Conservation (phyloP, 257 asterid genomes). For the Petunia secreta region DNA sequence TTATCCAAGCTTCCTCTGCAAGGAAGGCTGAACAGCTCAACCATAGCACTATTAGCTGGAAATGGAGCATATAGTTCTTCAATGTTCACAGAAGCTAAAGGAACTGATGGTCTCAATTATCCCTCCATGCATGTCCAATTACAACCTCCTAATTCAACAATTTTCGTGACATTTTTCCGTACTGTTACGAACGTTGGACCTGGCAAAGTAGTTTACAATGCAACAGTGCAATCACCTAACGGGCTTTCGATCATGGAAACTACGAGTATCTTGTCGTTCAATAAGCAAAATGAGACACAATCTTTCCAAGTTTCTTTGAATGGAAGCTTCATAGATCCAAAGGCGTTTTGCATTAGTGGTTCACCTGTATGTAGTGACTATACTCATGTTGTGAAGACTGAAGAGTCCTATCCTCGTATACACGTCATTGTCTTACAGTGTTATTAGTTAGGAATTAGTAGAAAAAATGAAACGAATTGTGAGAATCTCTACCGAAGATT, state of each 20-base stretch:
- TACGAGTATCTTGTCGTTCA: neutral
- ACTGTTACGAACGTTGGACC: neutral
- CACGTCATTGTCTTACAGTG: neutral
- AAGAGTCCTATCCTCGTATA: neutral
- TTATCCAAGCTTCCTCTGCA: slow-evolving; percentile 3
- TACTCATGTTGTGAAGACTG: neutral
- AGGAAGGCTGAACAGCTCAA: neutral
- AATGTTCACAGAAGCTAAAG: neutral
- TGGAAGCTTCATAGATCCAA: neutral
- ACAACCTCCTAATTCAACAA: neutral
- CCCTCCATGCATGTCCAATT: neutral
- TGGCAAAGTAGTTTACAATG: neutral
- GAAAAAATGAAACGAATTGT: too few relatives aligned
- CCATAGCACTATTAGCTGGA: neutral
- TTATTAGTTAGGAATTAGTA: neutral
- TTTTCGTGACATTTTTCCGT: neutral
- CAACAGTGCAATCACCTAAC: neutral
- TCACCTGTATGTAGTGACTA: slow-evolving; percentile 8
- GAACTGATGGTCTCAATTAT: neutral
- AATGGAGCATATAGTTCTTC: neutral
- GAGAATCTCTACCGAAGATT: too few relatives aligned
- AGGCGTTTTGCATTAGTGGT: neutral
- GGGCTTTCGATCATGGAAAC: neutral
- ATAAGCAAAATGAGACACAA: neutral
- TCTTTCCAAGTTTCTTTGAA: slow-evolving; percentile 15